Evolutionary conservation across 306 rosid genomes (phyloP).

Genomic region (Rosa lucieae): DNA sequence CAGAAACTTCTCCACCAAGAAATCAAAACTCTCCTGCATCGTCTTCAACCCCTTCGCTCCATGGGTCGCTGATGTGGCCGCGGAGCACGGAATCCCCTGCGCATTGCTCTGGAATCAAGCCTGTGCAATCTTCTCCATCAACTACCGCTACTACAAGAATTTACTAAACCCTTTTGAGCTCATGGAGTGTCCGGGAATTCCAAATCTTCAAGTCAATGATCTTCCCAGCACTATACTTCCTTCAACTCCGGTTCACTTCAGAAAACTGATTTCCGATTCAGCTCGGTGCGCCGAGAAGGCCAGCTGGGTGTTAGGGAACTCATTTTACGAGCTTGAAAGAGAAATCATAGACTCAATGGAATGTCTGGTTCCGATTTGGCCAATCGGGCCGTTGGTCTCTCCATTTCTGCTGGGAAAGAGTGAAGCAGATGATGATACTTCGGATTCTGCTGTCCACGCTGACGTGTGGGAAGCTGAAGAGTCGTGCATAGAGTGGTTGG

Average conservation of each 20-base stretch:
- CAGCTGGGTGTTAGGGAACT: slow-evolving; percentile 52
- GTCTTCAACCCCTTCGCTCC: slow-evolving; percentile 53
- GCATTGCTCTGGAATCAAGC: slow-evolving; percentile 69
- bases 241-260: slow-evolving; percentile 20
- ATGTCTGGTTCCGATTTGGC: slow-evolving; percentile 28
- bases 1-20: slow-evolving; percentile 15
- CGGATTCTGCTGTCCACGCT: not conserved
- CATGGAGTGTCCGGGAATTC: slow-evolving; percentile 45
- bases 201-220: slow-evolving; percentile 38
- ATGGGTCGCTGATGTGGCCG: slow-evolving; percentile 38
- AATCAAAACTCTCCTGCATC: slow-evolving; percentile 27
- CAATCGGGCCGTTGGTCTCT: slow-evolving; percentile 59
- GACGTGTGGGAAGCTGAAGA: slow-evolving; percentile 58
- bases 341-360: slow-evolving; percentile 46
- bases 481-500: slow-evolving; percentile 48
- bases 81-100: slow-evolving; percentile 40
- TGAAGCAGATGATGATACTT: slow-evolving; percentile 37
- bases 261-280: not conserved
- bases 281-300: slow-evolving; percentile 29
- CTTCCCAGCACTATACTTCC: slow-evolving; percentile 55
- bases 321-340: slow-evolving; percentile 49
- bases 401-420: slow-evolving; percentile 44
- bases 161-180: slow-evolving; percentile 18
- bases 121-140: slow-evolving; percentile 43
- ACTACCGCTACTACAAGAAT: slow-evolving; percentile 35